Evolutionary conservation across 805 yeast genomes (phyloP).

Genomic region (Wickerhamiella alocasiicola): DNA sequence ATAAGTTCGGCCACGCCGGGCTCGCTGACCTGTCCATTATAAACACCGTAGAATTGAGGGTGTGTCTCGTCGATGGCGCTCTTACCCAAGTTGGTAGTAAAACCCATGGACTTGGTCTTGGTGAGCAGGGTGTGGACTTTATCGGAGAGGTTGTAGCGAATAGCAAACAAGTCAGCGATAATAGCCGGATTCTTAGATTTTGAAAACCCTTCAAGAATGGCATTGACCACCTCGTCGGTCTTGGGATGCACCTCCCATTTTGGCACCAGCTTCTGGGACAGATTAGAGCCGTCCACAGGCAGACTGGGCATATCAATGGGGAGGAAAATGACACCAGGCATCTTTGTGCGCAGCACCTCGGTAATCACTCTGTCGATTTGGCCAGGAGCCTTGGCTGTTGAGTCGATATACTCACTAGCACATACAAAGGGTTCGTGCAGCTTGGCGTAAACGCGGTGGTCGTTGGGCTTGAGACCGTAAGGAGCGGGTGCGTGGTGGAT

Average conservation of each 20-base stretch:
- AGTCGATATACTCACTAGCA: slow-evolving; percentile 37
- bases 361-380: slow-evolving; percentile 59
- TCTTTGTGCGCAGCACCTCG: slow-evolving; percentile 42
- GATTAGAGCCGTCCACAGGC: slow-evolving; percentile 29
- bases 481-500: slow-evolving; percentile 32
- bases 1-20: slow-evolving; percentile 38
- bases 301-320: slow-evolving; percentile 57
- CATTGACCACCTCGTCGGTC: slow-evolving; percentile 29
- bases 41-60: slow-evolving; percentile 55
- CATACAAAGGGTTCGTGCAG: slow-evolving; percentile 51
- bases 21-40: slow-evolving; percentile 47
- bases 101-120: slow-evolving; percentile 42
- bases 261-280: slow-evolving; percentile 18
- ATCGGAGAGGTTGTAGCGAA: slow-evolving; percentile 33
- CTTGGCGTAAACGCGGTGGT: slow-evolving; percentile 56
- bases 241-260: slow-evolving; percentile 9
- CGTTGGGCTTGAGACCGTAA: slow-evolving; percentile 34
- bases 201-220: slow-evolving; percentile 41
- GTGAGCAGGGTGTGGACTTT: slow-evolving; percentile 38
- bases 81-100: slow-evolving; percentile 56
- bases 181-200: slow-evolving; percentile 47
- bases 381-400: slow-evolving; percentile 36
- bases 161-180: slow-evolving; percentile 57
- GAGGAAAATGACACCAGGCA: slow-evolving; percentile 73
- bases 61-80: slow-evolving; percentile 58